Base-by-base conservation (phyloP, 1,139 yeast species). In the Geotrichum histeridarum region DNA sequence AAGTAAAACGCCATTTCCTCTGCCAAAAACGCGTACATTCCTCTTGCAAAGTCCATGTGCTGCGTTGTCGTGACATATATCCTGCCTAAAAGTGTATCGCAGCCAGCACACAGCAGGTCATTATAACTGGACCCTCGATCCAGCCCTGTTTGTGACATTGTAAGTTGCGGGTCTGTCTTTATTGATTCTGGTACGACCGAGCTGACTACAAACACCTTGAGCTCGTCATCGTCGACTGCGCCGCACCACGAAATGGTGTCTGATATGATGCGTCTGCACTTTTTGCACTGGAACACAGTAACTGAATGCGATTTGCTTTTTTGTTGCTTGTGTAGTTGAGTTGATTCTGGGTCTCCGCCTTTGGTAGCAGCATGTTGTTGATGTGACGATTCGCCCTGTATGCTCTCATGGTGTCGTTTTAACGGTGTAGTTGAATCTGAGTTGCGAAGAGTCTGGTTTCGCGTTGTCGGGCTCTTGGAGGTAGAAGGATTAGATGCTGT, bases 1-100 rank as follows among this genome's bases (percentile, higher is more conserved):
- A 36, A 8, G 37, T 55, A 55, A 33, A 32, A 55, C 1, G 38
- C 39, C 48, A 55, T 47, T 32, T 52, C 33, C 15, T 47, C 47
- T 7, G 51, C 50, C 27, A 43, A 8, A 14, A 55, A 46, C 30
- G 53, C 15, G 17, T 49, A 52, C 41, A 27, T 18, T 11, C 48
- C 51, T 31, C 57, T 36, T 1, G 57, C 55, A 46, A 51, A 55
- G 22, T 55, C 57, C 51, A 55, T 33, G 18, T 45, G 38, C 38
- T 35, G 44, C 9, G 53, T 54, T 1, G 57, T 55, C 8, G 57
- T 45, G 17, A 52, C 36, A 18, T 55, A 55, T 1, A 44, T 36
- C 5, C 55, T 38, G 27, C 57, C 57, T 38, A 55, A 37, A 1
- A 31, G 14, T 5, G 14, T 15, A 1, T 44, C 31, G 35, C 57